Percentiles rank a stretch among this genome's conserved stretches.
Conservation (phyloP, 176 grass and related monocot genomes). For the Carex parvula region DNA sequence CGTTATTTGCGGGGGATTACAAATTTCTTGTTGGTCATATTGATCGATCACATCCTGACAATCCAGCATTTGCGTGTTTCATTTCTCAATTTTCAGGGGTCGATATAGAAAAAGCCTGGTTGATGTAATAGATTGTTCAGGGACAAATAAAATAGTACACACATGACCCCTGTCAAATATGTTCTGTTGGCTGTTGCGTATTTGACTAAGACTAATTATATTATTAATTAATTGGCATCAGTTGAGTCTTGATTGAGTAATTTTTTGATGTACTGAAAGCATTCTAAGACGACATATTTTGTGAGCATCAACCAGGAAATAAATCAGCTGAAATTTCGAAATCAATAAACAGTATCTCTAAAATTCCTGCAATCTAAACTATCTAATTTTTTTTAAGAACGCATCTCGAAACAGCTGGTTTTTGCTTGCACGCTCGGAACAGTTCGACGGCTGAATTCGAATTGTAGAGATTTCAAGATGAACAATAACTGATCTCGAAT, state of each 20-base stretch:
- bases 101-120: background rate
- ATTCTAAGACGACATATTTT: background rate
- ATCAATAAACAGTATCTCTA: no score
- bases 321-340: no score
- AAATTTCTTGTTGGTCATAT: background rate
- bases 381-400: no score
- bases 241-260: background rate
- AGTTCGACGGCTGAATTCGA: no score
- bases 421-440: no score
- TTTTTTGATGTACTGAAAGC: background rate
- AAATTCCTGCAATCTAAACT: no score
- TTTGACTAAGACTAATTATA: no score
- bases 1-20: background rate
- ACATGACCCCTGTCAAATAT: background rate
- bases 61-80: background rate
- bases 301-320: no score
- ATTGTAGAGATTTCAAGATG: no score
- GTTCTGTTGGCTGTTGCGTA: background rate
- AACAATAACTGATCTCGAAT: no score
- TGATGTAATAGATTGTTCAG: background rate
- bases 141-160: background rate
- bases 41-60: background rate
- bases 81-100: background rate
- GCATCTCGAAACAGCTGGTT: no score
- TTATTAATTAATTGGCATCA: background rate